Evolutionary conservation across 2,329 filamentous ascomycete species (phyloP).

Genomic region (Xenoacremonium recifei): DNA sequence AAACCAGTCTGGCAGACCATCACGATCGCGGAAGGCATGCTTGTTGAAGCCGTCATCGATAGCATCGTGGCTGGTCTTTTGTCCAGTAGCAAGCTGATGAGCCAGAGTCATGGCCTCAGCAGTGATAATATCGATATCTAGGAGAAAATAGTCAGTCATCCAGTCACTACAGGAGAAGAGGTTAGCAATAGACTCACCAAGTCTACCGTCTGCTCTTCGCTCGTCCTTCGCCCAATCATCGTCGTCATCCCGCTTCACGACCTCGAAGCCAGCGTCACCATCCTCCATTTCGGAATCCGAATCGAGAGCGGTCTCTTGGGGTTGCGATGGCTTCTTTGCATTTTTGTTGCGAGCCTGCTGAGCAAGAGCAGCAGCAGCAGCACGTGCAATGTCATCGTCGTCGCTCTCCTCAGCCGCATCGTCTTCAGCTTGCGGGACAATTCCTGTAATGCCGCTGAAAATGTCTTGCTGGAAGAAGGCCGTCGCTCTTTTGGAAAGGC

Average conservation of each 20-base stretch:
- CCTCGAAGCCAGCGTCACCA: slow-evolving; percentile 56
- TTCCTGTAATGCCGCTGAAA: slow-evolving; percentile 77
- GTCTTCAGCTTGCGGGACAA: slow-evolving; percentile 50
- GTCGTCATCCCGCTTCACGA: slow-evolving; percentile 54
- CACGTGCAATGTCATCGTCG: slow-evolving; percentile 34
- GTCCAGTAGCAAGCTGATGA: slow-evolving; percentile 83
- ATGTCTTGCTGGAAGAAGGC: slow-evolving; percentile 95
- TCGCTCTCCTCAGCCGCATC: slow-evolving; percentile 16
- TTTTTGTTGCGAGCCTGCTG: slow-evolving; percentile 26
- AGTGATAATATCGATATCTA: slow-evolving; percentile 97
- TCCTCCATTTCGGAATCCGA: slow-evolving; percentile 35
- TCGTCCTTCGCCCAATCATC: slow-evolving; percentile 67
- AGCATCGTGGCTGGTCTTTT: slow-evolving; percentile 75
- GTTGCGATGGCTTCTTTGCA: slow-evolving; percentile 13
- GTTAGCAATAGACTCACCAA: slow-evolving; percentile 46
- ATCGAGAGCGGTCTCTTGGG: slow-evolving; percentile 24
- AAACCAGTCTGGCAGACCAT: slow-evolving; percentile 97
- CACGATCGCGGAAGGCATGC: slow-evolving; percentile 83
- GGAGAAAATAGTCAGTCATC: slow-evolving; percentile 5
- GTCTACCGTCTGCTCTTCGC: slow-evolving; percentile 60
- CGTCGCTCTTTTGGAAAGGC: slow-evolving; percentile 78
- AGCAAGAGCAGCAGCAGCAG: slow-evolving; percentile 23
- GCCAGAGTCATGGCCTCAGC: slow-evolving; percentile 98
- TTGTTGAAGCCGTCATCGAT: slow-evolving; percentile 94
- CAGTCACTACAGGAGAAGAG: not conserved